phyloP scores from a whole-genome alignment of 768 basidiomycete species.

The Russula brevipes region DNA sequence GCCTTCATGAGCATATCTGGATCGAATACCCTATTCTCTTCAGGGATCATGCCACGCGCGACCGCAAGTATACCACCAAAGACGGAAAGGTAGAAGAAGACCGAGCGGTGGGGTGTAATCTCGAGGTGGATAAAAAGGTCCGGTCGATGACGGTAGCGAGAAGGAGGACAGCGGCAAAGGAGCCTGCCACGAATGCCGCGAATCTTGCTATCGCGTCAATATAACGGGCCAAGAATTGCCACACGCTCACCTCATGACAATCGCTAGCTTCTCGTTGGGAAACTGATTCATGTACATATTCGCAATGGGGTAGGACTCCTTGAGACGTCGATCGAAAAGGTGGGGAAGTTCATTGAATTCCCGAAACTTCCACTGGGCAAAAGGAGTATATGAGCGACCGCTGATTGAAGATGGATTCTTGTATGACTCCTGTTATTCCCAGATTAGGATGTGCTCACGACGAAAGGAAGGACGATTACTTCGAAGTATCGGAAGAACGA shows the following conservation, averaged over 20 bases:
- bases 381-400: conserved; percentile 86
- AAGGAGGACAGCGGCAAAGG: conserved; percentile 92
- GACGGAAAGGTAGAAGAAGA: conserved; percentile 86
- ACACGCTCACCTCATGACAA: conserved; percentile 74
- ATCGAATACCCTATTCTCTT: conserved; percentile 90
- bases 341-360: conserved; percentile 99
- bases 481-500: conserved; percentile 99
- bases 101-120: conserved; percentile 87
- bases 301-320: conserved; percentile 83
- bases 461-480: conserved; percentile 42
- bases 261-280: conserved; percentile 87
- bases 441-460: not conserved
- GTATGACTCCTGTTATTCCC: conserved; percentile 78
- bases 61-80: conserved; percentile 87
- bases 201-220: conserved; percentile 51
- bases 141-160: conserved; percentile 87
- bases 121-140: conserved; percentile 93
- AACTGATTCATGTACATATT: conserved; percentile 98
- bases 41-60: conserved; percentile 92
- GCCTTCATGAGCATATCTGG: conserved; percentile 90
- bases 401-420: conserved; percentile 96
- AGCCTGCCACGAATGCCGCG: conserved; percentile 92
- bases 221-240: not conserved
- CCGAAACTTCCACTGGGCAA: conserved; percentile 96
- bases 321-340: conserved; percentile 78